phyloP scores from a whole-genome alignment of 345 rosid species.

The Eucalyptus sp. region DNA sequence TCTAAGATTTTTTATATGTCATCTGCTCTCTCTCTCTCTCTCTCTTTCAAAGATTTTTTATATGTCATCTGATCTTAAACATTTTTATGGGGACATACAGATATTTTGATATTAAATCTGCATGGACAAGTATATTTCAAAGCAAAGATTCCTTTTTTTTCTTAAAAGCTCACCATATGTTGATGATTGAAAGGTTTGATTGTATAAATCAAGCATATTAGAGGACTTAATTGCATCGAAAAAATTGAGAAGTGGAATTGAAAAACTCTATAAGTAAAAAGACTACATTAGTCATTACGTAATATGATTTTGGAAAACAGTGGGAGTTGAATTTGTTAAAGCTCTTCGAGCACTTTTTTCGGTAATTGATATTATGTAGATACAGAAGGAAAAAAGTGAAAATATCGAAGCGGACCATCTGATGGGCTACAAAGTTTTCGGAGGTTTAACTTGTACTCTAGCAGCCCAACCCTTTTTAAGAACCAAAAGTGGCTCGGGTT shows the following conservation, averaged over 20 bases:
- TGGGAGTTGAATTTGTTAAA: not conserved
- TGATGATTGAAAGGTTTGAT: not conserved
- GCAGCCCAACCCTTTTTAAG: too few relatives aligned
- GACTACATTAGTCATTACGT: not conserved
- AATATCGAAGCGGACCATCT: not conserved
- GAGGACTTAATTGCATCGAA: not conserved
- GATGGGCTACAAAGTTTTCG: not conserved
- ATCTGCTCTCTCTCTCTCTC: too few relatives aligned
- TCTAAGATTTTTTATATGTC: too few relatives aligned
- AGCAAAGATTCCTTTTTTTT: not conserved
- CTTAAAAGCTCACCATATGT: not conserved
- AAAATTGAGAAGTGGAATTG: not conserved
- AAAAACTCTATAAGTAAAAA: rapidly evolving
- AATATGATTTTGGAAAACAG: not conserved
- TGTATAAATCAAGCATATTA: not conserved
- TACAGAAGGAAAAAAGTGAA: not conserved
- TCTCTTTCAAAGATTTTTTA: too few relatives aligned
- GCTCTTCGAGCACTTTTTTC: not conserved
- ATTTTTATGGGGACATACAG: not conserved
- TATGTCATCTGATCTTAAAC: not conserved
- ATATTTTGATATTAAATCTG: not conserved
- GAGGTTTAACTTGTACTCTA: too few relatives aligned
- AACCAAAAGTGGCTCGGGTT: too few relatives aligned
- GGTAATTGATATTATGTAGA: not conserved
- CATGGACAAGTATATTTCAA: not conserved